Conservation (phyloP, 257 asterid genomes). For the Phtheirospermum japonicum region DNA sequence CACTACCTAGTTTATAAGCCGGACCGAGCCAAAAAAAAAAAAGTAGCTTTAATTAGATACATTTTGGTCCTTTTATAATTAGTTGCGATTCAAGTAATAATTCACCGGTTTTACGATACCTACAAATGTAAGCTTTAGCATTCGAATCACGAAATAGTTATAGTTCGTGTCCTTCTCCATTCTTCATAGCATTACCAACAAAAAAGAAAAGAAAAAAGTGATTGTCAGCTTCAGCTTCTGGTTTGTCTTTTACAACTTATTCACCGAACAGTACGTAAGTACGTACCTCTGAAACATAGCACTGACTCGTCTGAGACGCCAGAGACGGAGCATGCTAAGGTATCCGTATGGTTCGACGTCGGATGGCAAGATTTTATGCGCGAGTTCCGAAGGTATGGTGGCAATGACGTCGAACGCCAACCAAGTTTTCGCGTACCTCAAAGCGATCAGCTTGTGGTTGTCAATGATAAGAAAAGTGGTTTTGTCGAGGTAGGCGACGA, state of each 20-base stretch:
- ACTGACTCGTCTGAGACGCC: conserved; percentile 9
- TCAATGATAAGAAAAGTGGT: neutral
- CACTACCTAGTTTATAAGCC: neutral
- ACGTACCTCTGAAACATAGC: neutral
- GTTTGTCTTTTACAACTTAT: neutral
- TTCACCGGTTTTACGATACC: neutral
- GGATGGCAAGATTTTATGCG: neutral
- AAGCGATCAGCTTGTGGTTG: neutral
- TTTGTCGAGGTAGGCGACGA: conserved; percentile 14
- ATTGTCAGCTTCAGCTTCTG: neutral
- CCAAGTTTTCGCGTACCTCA: neutral
- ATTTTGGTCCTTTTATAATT: no score
- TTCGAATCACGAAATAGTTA: neutral
- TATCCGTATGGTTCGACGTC: neutral
- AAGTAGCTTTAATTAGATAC: neutral
- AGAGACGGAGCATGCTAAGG: conserved; percentile 3
- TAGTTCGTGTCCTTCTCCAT: neutral
- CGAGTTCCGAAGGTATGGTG: neutral
- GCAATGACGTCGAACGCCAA: neutral
- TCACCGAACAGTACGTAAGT: neutral
- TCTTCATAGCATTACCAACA: neutral
- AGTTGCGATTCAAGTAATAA: neutral
- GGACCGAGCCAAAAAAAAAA: no score
- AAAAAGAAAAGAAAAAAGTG: no score
- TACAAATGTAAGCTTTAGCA: neutral